Percentiles rank a stretch among this genome's conserved stretches.
Evolutionary conservation across 2,329 filamentous ascomycete species (phyloP).

Genomic region (Madurella mycetomatis): DNA sequence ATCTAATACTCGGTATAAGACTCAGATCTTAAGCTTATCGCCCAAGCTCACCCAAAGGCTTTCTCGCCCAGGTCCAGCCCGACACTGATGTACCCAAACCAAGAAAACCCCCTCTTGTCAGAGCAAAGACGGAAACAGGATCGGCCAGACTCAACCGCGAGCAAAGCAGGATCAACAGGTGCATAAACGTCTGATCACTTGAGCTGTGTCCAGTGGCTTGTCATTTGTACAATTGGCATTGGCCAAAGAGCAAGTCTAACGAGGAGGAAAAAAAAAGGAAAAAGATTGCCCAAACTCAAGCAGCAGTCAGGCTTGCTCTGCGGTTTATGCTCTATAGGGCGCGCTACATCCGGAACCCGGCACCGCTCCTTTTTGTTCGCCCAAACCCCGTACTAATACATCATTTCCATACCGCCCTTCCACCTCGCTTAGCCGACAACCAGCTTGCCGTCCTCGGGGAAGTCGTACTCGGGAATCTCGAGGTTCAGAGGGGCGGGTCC

Average conservation of each 20-base stretch:
- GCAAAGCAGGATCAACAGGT: no score
- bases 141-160: no score
- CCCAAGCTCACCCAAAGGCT: no score
- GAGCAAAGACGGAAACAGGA: no score
- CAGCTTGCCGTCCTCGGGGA: slow-evolving; percentile 83
- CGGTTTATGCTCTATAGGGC: slow-evolving; percentile 19
- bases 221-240: slow-evolving; percentile 15
- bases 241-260: slow-evolving; percentile 12
- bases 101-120: no score
- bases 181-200: background rate
- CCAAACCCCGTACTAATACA: slow-evolving; percentile 18
- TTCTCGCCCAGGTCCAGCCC: no score
- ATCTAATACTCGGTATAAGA: background rate
- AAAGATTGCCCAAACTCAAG: slow-evolving; percentile 12
- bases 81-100: no score
- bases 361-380: slow-evolving; percentile 12
- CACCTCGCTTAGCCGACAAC: slow-evolving; percentile 78
- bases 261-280: slow-evolving; percentile 1
- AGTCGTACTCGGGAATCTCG: slow-evolving; percentile 88
- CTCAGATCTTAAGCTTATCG: background rate
- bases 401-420: background rate
- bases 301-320: slow-evolving; percentile 20
- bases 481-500: slow-evolving; percentile 96
- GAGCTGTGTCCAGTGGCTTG: background rate
- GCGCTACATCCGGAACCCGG: slow-evolving; percentile 13